A percentile compares a stretch with the other conserved stretches of the same genome.
These are phyloP conservation scores for Thinopyrum obtusiflorum DNA, from an alignment of 202 grass and related monocot species.

Conservation along the genomic window DNA sequence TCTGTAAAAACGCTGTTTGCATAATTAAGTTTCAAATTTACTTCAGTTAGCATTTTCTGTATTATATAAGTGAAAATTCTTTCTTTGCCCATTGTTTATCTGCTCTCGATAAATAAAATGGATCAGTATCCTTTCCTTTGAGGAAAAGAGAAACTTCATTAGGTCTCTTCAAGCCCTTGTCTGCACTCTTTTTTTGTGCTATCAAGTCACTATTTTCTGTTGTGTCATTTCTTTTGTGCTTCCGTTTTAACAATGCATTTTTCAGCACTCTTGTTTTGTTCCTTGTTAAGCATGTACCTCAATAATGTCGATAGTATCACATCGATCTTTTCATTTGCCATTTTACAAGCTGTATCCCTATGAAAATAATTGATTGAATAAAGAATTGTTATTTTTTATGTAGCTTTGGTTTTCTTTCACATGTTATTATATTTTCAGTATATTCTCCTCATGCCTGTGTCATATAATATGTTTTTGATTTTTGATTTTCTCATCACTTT, in stretches of 20 bases:
- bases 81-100: constrained; percentile 12
- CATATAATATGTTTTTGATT: not conserved
- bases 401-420: not conserved
- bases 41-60: not conserved
- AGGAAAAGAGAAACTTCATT: not conserved
- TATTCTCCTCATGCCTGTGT: not conserved
- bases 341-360: not conserved
- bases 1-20: not conserved
- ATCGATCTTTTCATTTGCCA: not conserved
- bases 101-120: not conserved
- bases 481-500: not conserved
- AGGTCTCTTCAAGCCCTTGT: not conserved
- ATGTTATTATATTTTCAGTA: not conserved
- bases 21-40: not conserved
- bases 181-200: not conserved
- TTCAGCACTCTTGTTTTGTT: not conserved
- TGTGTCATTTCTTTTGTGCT: not conserved
- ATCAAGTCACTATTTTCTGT: not conserved
- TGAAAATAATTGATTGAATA: not conserved
- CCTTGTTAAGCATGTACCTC: not conserved
- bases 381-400: not conserved
- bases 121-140: not conserved
- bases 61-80: not conserved
- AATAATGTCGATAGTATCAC: not conserved
- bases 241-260: constrained; percentile 3